Base-by-base conservation (phyloP, 148 eudicot species). In the Polygonum maritimum region DNA sequence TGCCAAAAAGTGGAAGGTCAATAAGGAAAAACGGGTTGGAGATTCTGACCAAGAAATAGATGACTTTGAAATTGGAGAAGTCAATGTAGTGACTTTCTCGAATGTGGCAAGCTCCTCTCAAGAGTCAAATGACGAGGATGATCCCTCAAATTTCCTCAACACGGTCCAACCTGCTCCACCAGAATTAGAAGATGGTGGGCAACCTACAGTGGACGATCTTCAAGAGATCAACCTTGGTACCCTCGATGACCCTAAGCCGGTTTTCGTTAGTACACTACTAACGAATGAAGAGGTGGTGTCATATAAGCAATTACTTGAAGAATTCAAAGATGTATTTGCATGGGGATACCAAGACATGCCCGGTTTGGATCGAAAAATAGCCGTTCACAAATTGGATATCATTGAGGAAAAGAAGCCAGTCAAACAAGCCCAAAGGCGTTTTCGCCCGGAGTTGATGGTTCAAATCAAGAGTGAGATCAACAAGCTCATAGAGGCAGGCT, bases 291-390 rank as follows among this genome's bases (percentile, higher is more conserved):
- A 69, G 1, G 5, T 21, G 57, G 57, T 51, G 19, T n/a, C 18
- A 2, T 51, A 51, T 16, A n/a, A 31, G 35, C 1, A 21, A 4
- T 26, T 58, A 55, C 38, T 81, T 75, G 74, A 47, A 75, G 21
- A 48, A 45, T 74, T 55, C 73, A 81, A 81, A 74, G 69, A 33
- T 49, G 44, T 36, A 2, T 31, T 78, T 33, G 73, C 73, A 0
- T 69, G 48, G 73, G 47, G 21, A 7, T 15, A 69, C 15, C 41
- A 5, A 19, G 47, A 69, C 2, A 38, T 69, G 73, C 18, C 22
- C 1, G 18, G 71, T 39, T 51, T 54, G 33, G 35, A 45, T 35
- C 75, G 45, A 69, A 26, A 77, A 9, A n/a, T 39, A 14, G 76
- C 54, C 22, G 49, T 49, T 21, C 55, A 52, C 33, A 51, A 67